Percentiles rank a stretch among this genome's conserved stretches.
Conservation (phyloP, 306 rosid species). For the Crotalaria pallida region DNA sequence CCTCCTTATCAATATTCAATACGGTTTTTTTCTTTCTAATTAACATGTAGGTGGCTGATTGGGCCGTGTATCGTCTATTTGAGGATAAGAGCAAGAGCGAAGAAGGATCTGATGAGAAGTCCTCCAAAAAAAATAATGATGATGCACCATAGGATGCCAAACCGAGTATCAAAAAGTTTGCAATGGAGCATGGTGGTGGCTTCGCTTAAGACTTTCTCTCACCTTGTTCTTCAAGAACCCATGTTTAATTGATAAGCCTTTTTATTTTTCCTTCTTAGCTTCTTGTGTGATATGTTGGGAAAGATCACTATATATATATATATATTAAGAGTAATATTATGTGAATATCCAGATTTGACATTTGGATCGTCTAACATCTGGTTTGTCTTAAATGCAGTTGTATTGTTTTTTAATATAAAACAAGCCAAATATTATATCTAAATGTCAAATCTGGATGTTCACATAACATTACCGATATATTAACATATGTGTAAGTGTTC, state of each 20-base stretch:
- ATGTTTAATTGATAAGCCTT: background rate
- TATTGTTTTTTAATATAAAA: too few relatives aligned
- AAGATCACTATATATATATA: background rate
- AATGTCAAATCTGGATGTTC: too few relatives aligned
- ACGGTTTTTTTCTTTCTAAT: background rate
- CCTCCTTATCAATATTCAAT: background rate
- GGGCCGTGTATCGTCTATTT: constrained; percentile 45
- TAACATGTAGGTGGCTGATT: constrained; percentile 28
- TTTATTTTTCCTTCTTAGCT: background rate
- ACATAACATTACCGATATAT: too few relatives aligned
- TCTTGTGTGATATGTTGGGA: background rate
- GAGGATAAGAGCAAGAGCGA: constrained; percentile 23
- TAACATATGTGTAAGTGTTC: too few relatives aligned
- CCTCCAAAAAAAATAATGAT: background rate
- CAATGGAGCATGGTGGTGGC: background rate
- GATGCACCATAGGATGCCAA: background rate
- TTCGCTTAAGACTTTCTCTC: constrained; percentile 6
- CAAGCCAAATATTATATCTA: too few relatives aligned
- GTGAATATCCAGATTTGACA: too few relatives aligned
- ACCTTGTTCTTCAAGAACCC: background rate
- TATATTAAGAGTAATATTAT: too few relatives aligned
- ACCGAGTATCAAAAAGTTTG: constrained; percentile 22
- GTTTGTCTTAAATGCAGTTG: too few relatives aligned
- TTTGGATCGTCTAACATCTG: too few relatives aligned
- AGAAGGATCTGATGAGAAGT: background rate